phyloP scores from a whole-genome alignment of 2,329 filamentous ascomycete genomes.

The Myriosclerotinia curreyana region DNA sequence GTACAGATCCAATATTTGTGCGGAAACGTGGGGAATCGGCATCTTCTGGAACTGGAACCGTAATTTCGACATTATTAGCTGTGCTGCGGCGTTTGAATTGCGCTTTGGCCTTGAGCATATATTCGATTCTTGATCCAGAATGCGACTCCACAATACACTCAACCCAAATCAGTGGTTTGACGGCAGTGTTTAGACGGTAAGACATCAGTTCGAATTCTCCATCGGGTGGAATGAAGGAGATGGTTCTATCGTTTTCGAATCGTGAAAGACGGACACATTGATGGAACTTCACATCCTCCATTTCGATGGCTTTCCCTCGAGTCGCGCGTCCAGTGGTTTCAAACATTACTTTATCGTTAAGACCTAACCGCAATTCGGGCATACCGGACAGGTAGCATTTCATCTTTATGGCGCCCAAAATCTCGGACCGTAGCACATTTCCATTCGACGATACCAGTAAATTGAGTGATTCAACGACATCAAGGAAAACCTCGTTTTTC shows the following conservation, averaged over 20 bases:
- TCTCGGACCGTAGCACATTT: constrained; percentile 93
- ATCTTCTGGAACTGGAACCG: constrained; percentile 94
- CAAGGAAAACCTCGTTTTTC: constrained; percentile 99
- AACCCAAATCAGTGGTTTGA: constrained; percentile 98
- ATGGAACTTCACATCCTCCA: constrained; percentile 99
- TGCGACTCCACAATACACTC: constrained; percentile 97
- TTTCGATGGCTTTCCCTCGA: constrained; percentile 94
- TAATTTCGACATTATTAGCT: constrained; percentile 98
- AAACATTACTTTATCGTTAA: constrained; percentile 99
- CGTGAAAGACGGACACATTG: constrained; percentile 93
- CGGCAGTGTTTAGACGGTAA: constrained; percentile 96
- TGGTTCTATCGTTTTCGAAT: constrained; percentile 98
- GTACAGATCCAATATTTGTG: constrained; percentile 94
- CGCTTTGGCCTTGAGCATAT: constrained; percentile 97
- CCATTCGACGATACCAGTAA: constrained; percentile 90
- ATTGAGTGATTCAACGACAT: constrained; percentile 95
- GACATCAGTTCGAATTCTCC: constrained; percentile 99
- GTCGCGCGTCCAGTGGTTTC: constrained; percentile 94
- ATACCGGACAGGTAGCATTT: constrained; percentile 99
- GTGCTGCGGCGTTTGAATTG: constrained; percentile 98
- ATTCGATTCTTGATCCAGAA: constrained; percentile 92
- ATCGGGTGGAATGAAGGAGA: constrained; percentile 97
- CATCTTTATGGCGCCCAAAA: constrained; percentile 97
- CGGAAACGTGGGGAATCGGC: constrained; percentile 94
- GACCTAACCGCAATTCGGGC: constrained; percentile 87